Conservation (phyloP, 441 rosid species). For the Adansonia gregorii region DNA sequence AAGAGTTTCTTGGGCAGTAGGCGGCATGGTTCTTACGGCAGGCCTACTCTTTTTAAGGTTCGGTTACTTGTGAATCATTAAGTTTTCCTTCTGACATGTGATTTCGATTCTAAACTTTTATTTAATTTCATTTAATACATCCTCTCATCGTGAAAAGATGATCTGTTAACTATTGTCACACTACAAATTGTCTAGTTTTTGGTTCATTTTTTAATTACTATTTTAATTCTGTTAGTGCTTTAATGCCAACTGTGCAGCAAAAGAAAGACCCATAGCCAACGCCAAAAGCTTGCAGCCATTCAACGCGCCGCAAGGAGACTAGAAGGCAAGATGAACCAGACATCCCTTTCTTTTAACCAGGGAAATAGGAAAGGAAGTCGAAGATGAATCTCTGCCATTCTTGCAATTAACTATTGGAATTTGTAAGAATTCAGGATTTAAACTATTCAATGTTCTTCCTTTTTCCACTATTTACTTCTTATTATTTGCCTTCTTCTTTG, state of each 20-base stretch:
- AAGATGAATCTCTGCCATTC: neutral
- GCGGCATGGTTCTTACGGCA: constrained; percentile 77
- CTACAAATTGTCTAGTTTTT: neutral
- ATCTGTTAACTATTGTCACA: no score
- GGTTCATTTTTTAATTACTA: neutral
- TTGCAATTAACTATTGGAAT: neutral
- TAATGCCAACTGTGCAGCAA: constrained; percentile 45
- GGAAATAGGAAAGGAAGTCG: constrained; percentile 48
- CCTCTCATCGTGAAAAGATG: neutral
- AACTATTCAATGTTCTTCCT: neutral
- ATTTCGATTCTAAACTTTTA: neutral
- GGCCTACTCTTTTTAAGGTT: constrained; percentile 76
- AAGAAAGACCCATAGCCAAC: constrained; percentile 60
- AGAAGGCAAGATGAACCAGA: constrained; percentile 51
- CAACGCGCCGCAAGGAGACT: constrained; percentile 63
- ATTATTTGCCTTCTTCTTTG: neutral
- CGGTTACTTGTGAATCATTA: neutral
- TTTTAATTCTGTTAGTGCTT: no score
- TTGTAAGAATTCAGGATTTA: neutral
- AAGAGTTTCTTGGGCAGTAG: constrained; percentile 76
- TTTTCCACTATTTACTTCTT: neutral
- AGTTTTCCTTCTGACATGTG: neutral
- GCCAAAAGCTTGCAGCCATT: constrained; percentile 74
- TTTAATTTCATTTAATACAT: neutral
- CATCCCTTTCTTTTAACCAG: constrained; percentile 30